Base-by-base conservation (phyloP, 345 rosid species). In the Kandelia obovata region DNA sequence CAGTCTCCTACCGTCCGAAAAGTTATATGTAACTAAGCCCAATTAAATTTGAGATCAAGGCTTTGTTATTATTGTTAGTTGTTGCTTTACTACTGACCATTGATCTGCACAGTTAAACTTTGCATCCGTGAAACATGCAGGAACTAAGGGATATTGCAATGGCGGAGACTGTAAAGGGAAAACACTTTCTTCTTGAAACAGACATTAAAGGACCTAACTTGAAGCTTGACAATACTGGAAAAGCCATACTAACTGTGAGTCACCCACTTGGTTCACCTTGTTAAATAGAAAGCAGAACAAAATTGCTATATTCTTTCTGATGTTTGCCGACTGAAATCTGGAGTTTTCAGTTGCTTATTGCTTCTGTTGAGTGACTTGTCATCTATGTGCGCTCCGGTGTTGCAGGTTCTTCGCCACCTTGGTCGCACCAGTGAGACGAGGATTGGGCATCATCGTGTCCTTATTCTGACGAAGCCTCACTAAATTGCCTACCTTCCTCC, bases 211-310 rank as follows among this genome's bases (percentile, higher is more conserved):
- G 97, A 69, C 97, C 96, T 30, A 62, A 76, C 56, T 68, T 93
- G 87, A 93, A 91, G 86, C 92, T 89, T 64, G 96, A 91, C 83
- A 89, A 94, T 69, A 89, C 97, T 53, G 96, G 97, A 76, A 94
- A 91, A 82, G 84, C 96, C 28, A 91, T 86, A 67, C 77, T 95
- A 58, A 95, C 97, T 0, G 96, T 92, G 68, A 83, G 92, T 85
- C 34, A 32, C 47, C 6, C 37, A 19, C 28, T 6, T 2, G 5
- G 2, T 46, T 62, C 58, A 30, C 53, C 46, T 10, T 28, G 55
- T 49, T 21, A 35, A 27, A 35, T 51, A 11, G 15, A 28, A 30
- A 39, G 35, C 7, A n/a, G 8, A 39, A 31, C 49, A 43, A 43
- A 43, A 43, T 13, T 43, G 49, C 15, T 43, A 43, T 3, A 15